Percentiles rank a stretch among this genome's conserved stretches.
These are phyloP conservation scores for Aspergillus neoniger DNA, from an alignment of 2,329 filamentous ascomycete genomes.

Conservation along the genomic window DNA sequence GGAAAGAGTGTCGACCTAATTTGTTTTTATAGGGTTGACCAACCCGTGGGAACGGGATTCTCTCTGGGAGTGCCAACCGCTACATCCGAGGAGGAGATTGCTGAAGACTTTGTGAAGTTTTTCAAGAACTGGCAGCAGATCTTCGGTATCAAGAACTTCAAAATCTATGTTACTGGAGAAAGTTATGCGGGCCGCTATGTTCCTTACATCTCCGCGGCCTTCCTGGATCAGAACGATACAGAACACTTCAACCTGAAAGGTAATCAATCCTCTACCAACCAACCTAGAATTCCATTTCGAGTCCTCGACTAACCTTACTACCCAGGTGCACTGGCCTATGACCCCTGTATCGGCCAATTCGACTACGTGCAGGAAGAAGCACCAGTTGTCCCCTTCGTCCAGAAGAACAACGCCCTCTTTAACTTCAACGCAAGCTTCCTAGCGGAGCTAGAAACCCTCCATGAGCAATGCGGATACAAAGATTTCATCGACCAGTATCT, in stretches of 20 bases:
- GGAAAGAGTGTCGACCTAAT: not conserved
- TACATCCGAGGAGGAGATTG: slow-evolving; percentile 67
- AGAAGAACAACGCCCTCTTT: slow-evolving; percentile 47
- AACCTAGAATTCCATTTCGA: not conserved
- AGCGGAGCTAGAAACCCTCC: slow-evolving; percentile 41
- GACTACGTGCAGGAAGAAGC: slow-evolving; percentile 37
- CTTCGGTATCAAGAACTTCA: slow-evolving; percentile 67
- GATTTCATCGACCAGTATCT: slow-evolving; percentile 54
- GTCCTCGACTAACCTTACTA: not conserved
- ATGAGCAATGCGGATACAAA: slow-evolving; percentile 51
- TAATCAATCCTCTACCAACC: slow-evolving; percentile 22
- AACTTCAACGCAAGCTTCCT: slow-evolving; percentile 49
- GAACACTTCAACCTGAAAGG: slow-evolving; percentile 68
- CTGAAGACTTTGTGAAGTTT: slow-evolving; percentile 72
- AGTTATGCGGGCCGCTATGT: slow-evolving; percentile 71
- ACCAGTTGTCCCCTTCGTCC: slow-evolving; percentile 46
- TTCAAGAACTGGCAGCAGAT: slow-evolving; percentile 76
- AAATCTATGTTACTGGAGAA: slow-evolving; percentile 74
- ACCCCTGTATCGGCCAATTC: slow-evolving; percentile 59
- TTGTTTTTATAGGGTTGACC: slow-evolving; percentile 28
- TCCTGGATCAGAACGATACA: slow-evolving; percentile 69
- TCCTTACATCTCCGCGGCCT: slow-evolving; percentile 72
- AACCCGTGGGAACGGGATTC: slow-evolving; percentile 65
- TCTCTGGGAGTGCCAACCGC: slow-evolving; percentile 66
- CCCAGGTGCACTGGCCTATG: slow-evolving; percentile 65